Evolutionary conservation across 179 eudicot genomes (phyloP).

Genomic region (Drosera spatulata): DNA sequence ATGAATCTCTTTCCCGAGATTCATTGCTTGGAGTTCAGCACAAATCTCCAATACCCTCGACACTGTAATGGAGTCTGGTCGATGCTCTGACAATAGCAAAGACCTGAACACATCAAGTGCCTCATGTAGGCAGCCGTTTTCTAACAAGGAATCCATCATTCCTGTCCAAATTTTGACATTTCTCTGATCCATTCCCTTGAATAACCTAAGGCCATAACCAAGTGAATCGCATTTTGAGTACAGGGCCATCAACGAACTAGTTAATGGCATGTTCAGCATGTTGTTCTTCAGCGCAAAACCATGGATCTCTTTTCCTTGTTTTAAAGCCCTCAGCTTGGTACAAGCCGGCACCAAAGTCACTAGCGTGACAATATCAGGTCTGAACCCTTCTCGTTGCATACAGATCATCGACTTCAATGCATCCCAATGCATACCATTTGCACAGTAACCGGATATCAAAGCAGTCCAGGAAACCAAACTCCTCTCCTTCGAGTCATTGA

Average conservation of each 20-base stretch:
- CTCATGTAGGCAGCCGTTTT: constrained; percentile 25
- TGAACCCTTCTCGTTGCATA: constrained; percentile 96
- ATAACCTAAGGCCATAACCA: constrained; percentile 37
- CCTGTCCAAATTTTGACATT: constrained; percentile 86
- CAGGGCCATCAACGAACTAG: constrained; percentile 76
- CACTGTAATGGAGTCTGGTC: constrained; percentile 60
- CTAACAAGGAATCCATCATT: constrained; percentile 45
- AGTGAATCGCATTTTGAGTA: constrained; percentile 67
- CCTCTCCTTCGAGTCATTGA: constrained; percentile 50
- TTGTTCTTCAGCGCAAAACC: constrained; percentile 46
- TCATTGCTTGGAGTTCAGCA: constrained; percentile 23
- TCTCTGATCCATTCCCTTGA: constrained; percentile 39
- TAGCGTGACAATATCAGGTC: constrained; percentile 72
- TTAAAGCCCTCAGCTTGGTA: constrained; percentile 44
- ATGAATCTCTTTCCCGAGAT: constrained; percentile 71
- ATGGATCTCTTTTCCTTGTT: constrained; percentile 74
- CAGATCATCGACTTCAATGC: constrained; percentile 68
- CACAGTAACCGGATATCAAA: constrained; percentile 61
- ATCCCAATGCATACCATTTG: constrained; percentile 67
- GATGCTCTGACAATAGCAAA: constrained; percentile 67
- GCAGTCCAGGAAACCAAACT: constrained; percentile 83
- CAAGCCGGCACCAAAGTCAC: constrained; percentile 82
- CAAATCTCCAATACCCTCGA: constrained; percentile 47
- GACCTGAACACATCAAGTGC: constrained; percentile 61
- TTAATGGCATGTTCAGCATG: constrained; percentile 43